Evolutionary conservation across 2,329 filamentous ascomycete species (phyloP), one percentile per base, ranked within the genome.

Genomic region (Camillea tinctor): DNA sequence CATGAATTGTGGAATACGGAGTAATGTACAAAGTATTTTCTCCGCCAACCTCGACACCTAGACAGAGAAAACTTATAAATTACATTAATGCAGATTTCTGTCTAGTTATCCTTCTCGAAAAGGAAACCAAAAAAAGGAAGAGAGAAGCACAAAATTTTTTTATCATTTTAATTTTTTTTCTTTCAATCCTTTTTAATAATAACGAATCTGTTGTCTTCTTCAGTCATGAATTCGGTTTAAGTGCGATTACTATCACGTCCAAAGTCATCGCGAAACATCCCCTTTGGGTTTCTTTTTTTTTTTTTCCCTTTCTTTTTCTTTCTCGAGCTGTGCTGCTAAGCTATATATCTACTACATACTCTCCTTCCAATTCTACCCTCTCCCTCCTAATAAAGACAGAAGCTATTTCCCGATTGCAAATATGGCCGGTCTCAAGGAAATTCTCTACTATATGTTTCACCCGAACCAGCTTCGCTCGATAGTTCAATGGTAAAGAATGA

Each of bases 381-480:
- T 49, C 44, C 48, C 48, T n/a, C n/a, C n/a, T n/a, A n/a, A n/a
- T n/a, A n/a, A 17, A 50, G 48, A 19, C 6, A 30, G 26, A 50
- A 50, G 17, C 5, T 48, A 20, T 49, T 30, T 7, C 57, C 52
- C 24, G 57, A 54, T 64, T 64, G 70, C 68, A 73, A 83, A 72
- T 64, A 89, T 89, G 86, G 84, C 80, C 64, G 75, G 74, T 57
- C 70, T 78, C 57, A 73, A 70, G 59, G 81, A 86, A 68, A 75
- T 87, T 61, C 72, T 91, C 64, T 95, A 94, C 80, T 91, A 88
- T 71, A 76, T 88, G 60, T 79, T 91, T 66, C 93, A 96, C 77
- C 90, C 91, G 40, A 83, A 82, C 67, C 84, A 97, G 79, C 79
- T 97, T 74, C 88, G 92, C 72, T 83, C 90, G 52, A 92, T 97